phyloP scores from a whole-genome alignment of 1,139 yeast genomes.

The Zygosaccharomyces pseudobailii region DNA sequence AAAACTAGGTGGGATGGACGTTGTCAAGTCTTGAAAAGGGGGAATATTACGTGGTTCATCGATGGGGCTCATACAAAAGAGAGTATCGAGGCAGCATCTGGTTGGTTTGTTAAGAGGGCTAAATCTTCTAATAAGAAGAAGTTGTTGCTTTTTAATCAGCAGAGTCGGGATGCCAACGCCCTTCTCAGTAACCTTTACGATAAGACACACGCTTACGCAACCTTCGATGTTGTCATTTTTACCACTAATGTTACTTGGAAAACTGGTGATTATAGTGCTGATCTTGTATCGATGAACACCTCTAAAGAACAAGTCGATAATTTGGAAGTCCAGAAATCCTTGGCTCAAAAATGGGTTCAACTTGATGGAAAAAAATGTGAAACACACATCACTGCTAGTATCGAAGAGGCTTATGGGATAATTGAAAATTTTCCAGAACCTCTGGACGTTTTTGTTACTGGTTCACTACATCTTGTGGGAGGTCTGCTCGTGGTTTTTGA shows the following conservation, averaged over 20 bases:
- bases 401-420: slow-evolving; percentile 67
- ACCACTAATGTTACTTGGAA: slow-evolving; percentile 93
- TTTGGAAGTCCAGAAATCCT: slow-evolving; percentile 71
- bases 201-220: slow-evolving; percentile 37
- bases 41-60: slow-evolving; percentile 63
- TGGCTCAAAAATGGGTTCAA: slow-evolving; percentile 64
- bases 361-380: slow-evolving; percentile 42
- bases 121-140: slow-evolving; percentile 24
- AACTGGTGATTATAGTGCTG: slow-evolving; percentile 72
- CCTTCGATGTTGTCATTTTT: slow-evolving; percentile 74
- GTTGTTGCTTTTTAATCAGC: slow-evolving; percentile 84
- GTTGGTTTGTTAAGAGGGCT: slow-evolving; percentile 61
- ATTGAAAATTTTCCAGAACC: slow-evolving; percentile 35
- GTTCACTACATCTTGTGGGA: slow-evolving; percentile 91
- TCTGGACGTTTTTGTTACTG: slow-evolving; percentile 83
- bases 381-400: slow-evolving; percentile 61
- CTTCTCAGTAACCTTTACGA: slow-evolving; percentile 53
- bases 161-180: slow-evolving; percentile 76
- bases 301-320: slow-evolving; percentile 73
- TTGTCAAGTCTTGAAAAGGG: slow-evolving; percentile 64
- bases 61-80: slow-evolving; percentile 98
- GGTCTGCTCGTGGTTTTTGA: slow-evolving; percentile 86
- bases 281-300: slow-evolving; percentile 78
- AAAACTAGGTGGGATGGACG: slow-evolving; percentile 88
- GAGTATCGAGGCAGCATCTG: slow-evolving; percentile 71